A percentile compares a stretch with the other conserved stretches of the same genome.
Evolutionary conservation across 2,329 filamentous ascomycete species (phyloP).

Genomic region (Ascochyta viciae-villosae): DNA sequence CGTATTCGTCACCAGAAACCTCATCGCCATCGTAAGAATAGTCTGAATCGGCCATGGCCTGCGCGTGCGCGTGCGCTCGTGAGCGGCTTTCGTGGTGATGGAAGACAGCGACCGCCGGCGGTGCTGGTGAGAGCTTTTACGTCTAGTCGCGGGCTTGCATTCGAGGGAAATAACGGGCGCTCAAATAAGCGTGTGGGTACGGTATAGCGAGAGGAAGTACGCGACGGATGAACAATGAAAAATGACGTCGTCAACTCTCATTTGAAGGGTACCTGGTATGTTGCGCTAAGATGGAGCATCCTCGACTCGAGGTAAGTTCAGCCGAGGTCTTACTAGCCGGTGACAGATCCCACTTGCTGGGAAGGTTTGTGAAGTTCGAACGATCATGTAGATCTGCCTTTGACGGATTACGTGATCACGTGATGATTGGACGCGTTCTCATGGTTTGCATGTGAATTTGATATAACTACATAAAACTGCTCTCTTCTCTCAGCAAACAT

Average conservation of each 20-base stretch:
- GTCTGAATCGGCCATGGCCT: constrained; percentile 74
- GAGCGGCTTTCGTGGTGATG: background rate
- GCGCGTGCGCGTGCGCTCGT: constrained; percentile 10
- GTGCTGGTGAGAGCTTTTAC: background rate
- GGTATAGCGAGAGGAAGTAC: constrained; percentile 3
- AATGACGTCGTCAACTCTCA: constrained; percentile 16
- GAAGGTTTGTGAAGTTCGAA: constrained; percentile 16
- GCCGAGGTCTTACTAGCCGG: constrained; percentile 1
- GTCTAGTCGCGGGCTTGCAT: background rate
- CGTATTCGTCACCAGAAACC: constrained; percentile 69
- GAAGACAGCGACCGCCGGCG: constrained; percentile 4
- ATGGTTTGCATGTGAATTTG: constrained; percentile 28
- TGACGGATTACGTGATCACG: constrained; percentile 24
- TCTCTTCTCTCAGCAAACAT: constrained; percentile 34
- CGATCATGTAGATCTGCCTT: constrained; percentile 6
- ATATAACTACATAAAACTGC: constrained; percentile 6
- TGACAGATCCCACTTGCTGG: background rate
- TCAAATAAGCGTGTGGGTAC: background rate
- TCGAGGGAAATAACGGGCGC: background rate
- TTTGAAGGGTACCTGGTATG: background rate
- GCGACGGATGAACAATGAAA: constrained; percentile 6
- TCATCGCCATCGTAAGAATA: constrained; percentile 71
- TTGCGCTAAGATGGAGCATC: background rate
- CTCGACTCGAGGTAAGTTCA: background rate
- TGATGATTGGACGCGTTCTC: constrained; percentile 29